phyloP scores from a whole-genome alignment of 2,329 filamentous ascomycete genomes.

The Penicillium freii region DNA sequence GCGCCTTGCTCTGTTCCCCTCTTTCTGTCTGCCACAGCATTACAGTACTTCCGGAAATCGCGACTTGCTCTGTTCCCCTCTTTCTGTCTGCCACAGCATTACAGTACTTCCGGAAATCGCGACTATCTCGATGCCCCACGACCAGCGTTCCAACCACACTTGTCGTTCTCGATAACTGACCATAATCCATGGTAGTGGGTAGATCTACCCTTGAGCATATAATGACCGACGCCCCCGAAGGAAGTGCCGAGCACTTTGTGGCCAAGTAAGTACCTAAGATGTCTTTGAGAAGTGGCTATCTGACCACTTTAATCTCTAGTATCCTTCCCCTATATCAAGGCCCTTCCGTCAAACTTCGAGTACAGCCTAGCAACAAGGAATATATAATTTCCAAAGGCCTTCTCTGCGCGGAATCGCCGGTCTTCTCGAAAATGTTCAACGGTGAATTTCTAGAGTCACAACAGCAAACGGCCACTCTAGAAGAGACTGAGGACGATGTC shows the following conservation, averaged over 20 bases:
- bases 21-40: too few relatives aligned
- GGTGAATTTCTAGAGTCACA: constrained; percentile 10
- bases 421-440: constrained; percentile 19
- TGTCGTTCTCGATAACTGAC: background rate
- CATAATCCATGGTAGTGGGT: too few relatives aligned
- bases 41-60: too few relatives aligned
- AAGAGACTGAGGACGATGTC: constrained; percentile 12
- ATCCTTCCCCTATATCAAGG: constrained; percentile 12
- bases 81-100: too few relatives aligned
- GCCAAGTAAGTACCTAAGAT: constrained; percentile 1
- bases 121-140: too few relatives aligned
- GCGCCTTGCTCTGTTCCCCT: too few relatives aligned
- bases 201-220: too few relatives aligned
- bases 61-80: too few relatives aligned
- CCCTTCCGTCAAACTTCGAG: constrained; percentile 10
- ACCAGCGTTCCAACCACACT: too few relatives aligned
- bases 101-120: too few relatives aligned
- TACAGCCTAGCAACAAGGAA: constrained; percentile 5
- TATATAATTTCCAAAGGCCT: constrained; percentile 11
- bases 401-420: constrained; percentile 9
- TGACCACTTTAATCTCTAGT: constrained; percentile 1
- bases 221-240: constrained; percentile 1
- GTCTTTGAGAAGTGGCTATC: background rate
- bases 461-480: constrained; percentile 8
- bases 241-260: background rate